phyloP scores from a whole-genome alignment of 1,284 basidiomycete species.

The Taiwanofungus camphoratus region DNA sequence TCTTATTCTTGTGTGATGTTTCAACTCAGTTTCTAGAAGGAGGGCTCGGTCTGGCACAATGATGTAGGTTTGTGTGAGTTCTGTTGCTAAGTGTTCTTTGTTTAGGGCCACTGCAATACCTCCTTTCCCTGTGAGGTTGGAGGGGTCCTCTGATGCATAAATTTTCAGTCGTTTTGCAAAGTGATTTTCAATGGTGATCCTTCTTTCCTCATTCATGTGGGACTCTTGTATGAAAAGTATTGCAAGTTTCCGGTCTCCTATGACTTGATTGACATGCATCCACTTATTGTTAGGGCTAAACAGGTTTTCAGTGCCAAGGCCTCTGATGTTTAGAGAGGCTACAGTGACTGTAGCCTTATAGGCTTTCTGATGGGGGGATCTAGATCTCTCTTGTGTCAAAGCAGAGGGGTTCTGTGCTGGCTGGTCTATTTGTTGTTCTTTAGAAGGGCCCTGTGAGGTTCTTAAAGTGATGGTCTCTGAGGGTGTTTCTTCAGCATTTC shows the following conservation, averaged over 20 bases:
- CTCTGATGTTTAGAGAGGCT: not conserved
- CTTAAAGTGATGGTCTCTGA: too few species aligned
- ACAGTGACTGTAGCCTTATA: not conserved
- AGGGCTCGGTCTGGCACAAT: not conserved
- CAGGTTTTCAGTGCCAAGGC: not conserved
- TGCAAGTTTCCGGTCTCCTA: not conserved
- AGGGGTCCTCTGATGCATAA: not conserved
- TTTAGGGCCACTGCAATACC: conserved; percentile 35
- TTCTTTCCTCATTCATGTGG: not conserved
- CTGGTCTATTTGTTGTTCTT: too few species aligned
- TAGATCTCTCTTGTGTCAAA: too few species aligned
- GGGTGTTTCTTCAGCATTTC: too few species aligned
- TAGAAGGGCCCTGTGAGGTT: too few species aligned
- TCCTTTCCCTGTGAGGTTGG: not conserved
- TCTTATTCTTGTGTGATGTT: not conserved
- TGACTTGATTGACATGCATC: not conserved
- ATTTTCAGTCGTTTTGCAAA: conserved; percentile 9
- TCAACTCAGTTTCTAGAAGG: not conserved
- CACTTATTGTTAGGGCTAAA: not conserved
- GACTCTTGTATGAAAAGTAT: not conserved
- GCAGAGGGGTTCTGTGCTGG: too few species aligned
- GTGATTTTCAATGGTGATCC: not conserved
- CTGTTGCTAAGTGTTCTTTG: conserved; percentile 8
- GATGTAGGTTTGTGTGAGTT: not conserved
- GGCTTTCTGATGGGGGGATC: too few species aligned